Conservation (phyloP, 345 rosid species). For the Citrus glauca region DNA sequence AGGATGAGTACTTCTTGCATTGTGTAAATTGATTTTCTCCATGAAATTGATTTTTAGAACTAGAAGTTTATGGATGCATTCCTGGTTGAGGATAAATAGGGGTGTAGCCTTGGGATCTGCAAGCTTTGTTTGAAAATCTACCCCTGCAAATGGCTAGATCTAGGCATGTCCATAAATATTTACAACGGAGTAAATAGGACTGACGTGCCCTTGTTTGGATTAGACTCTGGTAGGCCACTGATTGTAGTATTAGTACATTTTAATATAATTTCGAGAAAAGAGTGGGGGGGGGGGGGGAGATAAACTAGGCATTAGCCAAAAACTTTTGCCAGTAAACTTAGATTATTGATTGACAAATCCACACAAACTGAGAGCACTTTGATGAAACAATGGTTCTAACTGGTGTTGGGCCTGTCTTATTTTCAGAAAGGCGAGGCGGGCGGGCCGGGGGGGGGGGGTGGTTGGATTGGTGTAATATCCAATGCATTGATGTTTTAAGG, state of each 20-base stretch:
- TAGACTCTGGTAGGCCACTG: too few species aligned
- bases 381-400: background rate
- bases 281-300: accelerated
- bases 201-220: too few species aligned
- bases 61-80: background rate
- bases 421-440: background rate
- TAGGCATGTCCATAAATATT: too few species aligned
- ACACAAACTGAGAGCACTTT: background rate
- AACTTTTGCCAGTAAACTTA: background rate
- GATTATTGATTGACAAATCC: background rate
- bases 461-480: too few species aligned
- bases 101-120: background rate
- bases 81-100: background rate
- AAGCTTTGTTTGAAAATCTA: too few species aligned
- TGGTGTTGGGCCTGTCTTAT: background rate
- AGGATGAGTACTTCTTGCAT: background rate
- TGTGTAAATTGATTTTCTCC: background rate
- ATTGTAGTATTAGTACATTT: too few species aligned
- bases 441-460: too few species aligned
- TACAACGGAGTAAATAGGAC: too few species aligned
- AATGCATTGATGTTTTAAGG: background rate
- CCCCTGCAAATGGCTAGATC: too few species aligned
- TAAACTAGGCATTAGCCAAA: background rate
- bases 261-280: too few species aligned
- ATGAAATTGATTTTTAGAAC: background rate